Evolutionary conservation across 1,284 basidiomycete genomes (phyloP), one percentile per base, ranked within the genome.

Genomic region (Puccinia horiana): DNA sequence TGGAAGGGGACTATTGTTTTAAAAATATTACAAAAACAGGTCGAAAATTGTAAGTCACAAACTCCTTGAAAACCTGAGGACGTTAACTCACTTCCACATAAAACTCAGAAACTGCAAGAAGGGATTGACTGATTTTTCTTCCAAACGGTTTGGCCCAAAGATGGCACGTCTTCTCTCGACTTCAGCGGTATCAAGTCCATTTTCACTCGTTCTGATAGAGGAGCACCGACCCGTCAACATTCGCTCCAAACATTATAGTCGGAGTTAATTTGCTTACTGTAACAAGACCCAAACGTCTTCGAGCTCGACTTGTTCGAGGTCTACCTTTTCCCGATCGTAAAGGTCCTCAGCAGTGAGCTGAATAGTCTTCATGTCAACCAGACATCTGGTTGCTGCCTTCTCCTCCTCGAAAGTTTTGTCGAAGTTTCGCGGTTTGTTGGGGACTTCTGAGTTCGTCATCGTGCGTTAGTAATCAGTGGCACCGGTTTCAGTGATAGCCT

Each of bases 291-390:
- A 96, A 88, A 98, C 95, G 87, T 98, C 95, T 85, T 96, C 95
- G 87, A 98, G 93, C 85, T 95, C 93, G 86, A 98, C 92, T 73
- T 94, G 96, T 90, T 98, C 96, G 82, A 98, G 91, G 88, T 98
- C 96, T 88, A 98, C 96, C 90, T 98, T 98, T 89, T 98, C 95
- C 90, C 96, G 96, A 89, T 96, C 94, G 88, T 96, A 97, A 23
- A 98, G 89, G 88, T 98, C 95, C 88, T 96, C 94, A 12, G 94
- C 94, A 87, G 92, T 95, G 85, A 96, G 90, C 88, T 94, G 93
- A 84, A 96, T 95, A 77, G 87, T 86, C 83, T 85, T 85, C 86
- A 88, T 87, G 84, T 87, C 87, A 65, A 88, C 87, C 58, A 87
- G 85, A 47, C 86, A 87, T 80, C 86, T 86, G n/a, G 69, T 84